Evolutionary conservation across 202 grass and related monocot species (phyloP).

Genomic region (Brachypodium distachyon): DNA sequence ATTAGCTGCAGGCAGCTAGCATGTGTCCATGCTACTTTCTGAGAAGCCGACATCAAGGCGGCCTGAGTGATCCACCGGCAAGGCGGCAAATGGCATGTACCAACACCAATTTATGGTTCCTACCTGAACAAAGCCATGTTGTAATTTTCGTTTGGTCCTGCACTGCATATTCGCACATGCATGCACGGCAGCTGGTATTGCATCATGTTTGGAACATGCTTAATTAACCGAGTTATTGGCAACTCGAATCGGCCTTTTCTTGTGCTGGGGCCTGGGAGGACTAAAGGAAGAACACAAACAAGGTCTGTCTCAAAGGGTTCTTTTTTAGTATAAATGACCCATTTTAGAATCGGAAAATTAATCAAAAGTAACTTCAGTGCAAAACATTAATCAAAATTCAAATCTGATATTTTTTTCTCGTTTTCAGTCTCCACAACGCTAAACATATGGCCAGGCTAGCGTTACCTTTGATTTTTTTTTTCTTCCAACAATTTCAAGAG

Average conservation of each 20-base stretch:
- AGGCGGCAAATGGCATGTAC: not conserved
- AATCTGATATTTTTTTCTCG: too few relatives aligned
- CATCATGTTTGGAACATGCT: slow-evolving; percentile 27
- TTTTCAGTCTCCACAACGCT: too few relatives aligned
- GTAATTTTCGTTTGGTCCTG: too few relatives aligned
- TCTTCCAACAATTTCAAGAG: too few relatives aligned
- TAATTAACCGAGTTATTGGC: not conserved
- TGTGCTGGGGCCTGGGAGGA: not conserved
- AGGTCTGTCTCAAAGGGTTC: too few relatives aligned
- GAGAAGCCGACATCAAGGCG: not conserved
- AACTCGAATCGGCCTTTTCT: not conserved
- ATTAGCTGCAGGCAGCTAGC: not conserved
- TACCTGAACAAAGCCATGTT: not conserved
- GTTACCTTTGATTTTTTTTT: too few relatives aligned
- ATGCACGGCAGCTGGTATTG: not conserved
- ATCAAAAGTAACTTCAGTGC: too few relatives aligned
- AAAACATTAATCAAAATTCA: too few relatives aligned
- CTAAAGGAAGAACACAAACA: not conserved
- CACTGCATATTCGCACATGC: slow-evolving; percentile 4
- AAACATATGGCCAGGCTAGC: too few relatives aligned
- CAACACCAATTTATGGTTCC: not conserved
- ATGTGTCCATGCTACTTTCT: not conserved
- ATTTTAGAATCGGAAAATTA: too few relatives aligned
- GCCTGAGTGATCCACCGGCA: not conserved
- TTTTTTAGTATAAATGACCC: too few relatives aligned